Percentiles rank a stretch among this genome's conserved stretches.
Evolutionary conservation across 192 early-diverging fungal species (phyloP).

Genomic region (Oehlia diaphana): DNA sequence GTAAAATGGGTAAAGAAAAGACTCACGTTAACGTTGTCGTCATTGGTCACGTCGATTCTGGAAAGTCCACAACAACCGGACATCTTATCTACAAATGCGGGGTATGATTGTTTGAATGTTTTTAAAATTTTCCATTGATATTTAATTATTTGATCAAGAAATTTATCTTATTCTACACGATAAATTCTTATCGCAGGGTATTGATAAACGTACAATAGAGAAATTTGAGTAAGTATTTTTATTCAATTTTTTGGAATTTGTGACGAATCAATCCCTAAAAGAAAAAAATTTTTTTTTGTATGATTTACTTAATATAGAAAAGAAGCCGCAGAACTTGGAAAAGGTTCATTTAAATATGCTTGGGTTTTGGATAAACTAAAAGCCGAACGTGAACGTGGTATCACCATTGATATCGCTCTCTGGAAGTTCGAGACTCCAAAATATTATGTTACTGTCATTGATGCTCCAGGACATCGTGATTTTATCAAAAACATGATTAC

Average conservation of each 20-base stretch:
- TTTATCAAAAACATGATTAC: constrained; percentile 99
- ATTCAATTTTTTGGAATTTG: background rate
- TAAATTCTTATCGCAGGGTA: constrained; percentile 48
- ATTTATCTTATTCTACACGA: background rate
- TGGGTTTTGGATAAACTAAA: constrained; percentile 99
- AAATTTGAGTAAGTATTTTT: constrained; percentile 65
- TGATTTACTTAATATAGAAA: constrained; percentile 47
- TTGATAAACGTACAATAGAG: constrained; percentile 94
- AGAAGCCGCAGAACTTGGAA: constrained; percentile 98
- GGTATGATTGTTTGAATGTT: constrained; percentile 45
- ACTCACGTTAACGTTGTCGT: constrained; percentile 92
- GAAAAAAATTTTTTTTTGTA: background rate
- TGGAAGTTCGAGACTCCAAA: constrained; percentile 98
- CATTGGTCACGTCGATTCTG: constrained; percentile 99
- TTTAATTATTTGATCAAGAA: background rate
- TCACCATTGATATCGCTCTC: constrained; percentile 98
- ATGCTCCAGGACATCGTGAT: constrained; percentile 99
- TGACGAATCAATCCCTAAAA: no score
- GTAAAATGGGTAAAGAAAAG: constrained; percentile 74
- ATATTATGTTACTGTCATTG: constrained; percentile 98
- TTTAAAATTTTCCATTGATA: background rate
- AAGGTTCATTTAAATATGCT: constrained; percentile 99
- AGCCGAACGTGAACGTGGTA: constrained; percentile 99
- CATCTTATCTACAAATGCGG: constrained; percentile 99
- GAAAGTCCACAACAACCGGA: constrained; percentile 99